Percentiles rank a stretch among this genome's conserved stretches.
These are phyloP conservation scores for Colletotrichum limetticola DNA, from an alignment of 2,329 filamentous ascomycete species.

Conservation along the genomic window DNA sequence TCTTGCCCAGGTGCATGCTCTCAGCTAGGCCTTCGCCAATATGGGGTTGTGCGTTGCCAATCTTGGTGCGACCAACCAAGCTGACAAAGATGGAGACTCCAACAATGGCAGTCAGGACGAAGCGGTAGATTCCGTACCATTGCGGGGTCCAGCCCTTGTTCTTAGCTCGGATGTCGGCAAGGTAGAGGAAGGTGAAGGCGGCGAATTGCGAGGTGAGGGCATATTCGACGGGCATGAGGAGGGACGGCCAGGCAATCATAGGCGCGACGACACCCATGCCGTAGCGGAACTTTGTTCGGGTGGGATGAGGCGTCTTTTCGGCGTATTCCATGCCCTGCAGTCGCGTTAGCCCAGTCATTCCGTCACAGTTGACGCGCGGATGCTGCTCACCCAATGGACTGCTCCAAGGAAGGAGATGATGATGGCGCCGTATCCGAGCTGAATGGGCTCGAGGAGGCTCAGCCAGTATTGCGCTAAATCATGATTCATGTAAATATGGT, in stretches of 20 bases:
- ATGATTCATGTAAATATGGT: slow-evolving; percentile 74
- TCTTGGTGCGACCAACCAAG: slow-evolving; percentile 84
- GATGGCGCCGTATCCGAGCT: slow-evolving; percentile 90
- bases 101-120: slow-evolving; percentile 90
- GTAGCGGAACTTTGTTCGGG: slow-evolving; percentile 82
- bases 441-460: slow-evolving; percentile 82
- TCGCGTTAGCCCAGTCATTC: neutral
- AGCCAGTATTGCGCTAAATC: slow-evolving; percentile 79
- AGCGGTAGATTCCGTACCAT: slow-evolving; percentile 92
- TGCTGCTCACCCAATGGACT: slow-evolving; percentile 78
- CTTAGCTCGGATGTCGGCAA: slow-evolving; percentile 80
- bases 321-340: slow-evolving; percentile 81
- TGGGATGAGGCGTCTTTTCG: slow-evolving; percentile 66
- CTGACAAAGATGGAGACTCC: slow-evolving; percentile 84
- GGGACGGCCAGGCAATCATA: slow-evolving; percentile 88
- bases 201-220: slow-evolving; percentile 88
- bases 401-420: slow-evolving; percentile 95
- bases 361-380: neutral
- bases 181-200: slow-evolving; percentile 87
- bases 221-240: slow-evolving; percentile 85
- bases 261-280: slow-evolving; percentile 84
- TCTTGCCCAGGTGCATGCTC: slow-evolving; percentile 50
- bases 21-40: slow-evolving; percentile 49
- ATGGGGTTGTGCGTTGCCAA: slow-evolving; percentile 56
- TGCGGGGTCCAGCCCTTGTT: slow-evolving; percentile 80